phyloP scores from a whole-genome alignment of 768 basidiomycete species.

The Rhodocollybia butyracea region DNA sequence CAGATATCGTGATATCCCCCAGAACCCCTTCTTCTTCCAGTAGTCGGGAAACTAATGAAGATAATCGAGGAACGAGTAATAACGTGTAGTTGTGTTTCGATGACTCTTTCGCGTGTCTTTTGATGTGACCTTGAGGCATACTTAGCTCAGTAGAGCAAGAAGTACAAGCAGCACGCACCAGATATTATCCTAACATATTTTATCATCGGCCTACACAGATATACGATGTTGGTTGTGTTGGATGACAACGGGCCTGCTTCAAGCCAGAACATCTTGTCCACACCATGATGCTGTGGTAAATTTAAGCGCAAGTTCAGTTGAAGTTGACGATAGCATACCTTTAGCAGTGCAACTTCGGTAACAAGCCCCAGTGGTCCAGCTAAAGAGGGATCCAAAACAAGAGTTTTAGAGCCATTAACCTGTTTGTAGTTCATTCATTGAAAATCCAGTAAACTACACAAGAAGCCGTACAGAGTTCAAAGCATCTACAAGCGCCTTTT shows the following conservation, averaged over 20 bases:
- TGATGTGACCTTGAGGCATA: slow-evolving; percentile 78
- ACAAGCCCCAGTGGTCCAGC: slow-evolving; percentile 92
- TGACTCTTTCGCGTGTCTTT: slow-evolving; percentile 66
- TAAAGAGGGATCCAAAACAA: slow-evolving; percentile 86
- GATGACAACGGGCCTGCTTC: slow-evolving; percentile 84
- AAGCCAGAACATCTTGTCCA: slow-evolving; percentile 99
- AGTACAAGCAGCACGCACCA: slow-evolving; percentile 49
- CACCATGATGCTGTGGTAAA: slow-evolving; percentile 84
- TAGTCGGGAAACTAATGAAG: slow-evolving; percentile 80
- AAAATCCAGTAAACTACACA: not conserved
- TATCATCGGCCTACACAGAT: slow-evolving; percentile 87
- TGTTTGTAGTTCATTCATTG: slow-evolving; percentile 23
- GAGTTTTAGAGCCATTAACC: slow-evolving; percentile 94
- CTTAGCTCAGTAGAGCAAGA: slow-evolving; percentile 15
- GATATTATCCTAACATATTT: slow-evolving; percentile 87
- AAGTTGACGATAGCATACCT: slow-evolving; percentile 49
- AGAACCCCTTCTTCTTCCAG: slow-evolving; percentile 97
- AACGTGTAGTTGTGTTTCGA: slow-evolving; percentile 83
- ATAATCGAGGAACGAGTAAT: slow-evolving; percentile 83
- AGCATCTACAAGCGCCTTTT: slow-evolving; percentile 78
- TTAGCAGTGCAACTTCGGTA: slow-evolving; percentile 90
- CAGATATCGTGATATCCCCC: slow-evolving; percentile 85
- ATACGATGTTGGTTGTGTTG: slow-evolving; percentile 85
- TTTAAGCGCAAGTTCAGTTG: not conserved
- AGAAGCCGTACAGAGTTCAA: slow-evolving; percentile 63